A percentile compares a stretch with the other conserved stretches of the same genome.
phyloP scores from a whole-genome alignment of 2,329 filamentous ascomycete genomes.

The Xylariaceae sp. region DNA sequence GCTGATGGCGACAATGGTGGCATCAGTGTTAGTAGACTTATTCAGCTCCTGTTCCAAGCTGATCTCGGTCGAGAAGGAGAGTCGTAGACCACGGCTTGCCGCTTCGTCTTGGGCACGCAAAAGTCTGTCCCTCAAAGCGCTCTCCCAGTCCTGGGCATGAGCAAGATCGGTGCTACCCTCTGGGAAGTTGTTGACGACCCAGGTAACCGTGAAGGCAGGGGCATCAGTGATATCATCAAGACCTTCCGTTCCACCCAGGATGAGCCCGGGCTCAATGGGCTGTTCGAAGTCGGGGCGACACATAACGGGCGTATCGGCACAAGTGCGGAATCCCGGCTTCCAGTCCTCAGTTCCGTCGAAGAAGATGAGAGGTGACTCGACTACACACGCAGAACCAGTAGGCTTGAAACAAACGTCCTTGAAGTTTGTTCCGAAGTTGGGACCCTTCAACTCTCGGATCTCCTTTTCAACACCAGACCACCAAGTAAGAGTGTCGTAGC shows the following conservation, averaged over 20 bases:
- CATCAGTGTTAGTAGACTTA: slow-evolving; percentile 97
- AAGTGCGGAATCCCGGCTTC: slow-evolving; percentile 69
- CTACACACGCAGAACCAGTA: slow-evolving; percentile 80
- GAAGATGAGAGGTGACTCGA: slow-evolving; percentile 90
- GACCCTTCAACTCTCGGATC: slow-evolving; percentile 69
- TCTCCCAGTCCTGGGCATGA: slow-evolving; percentile 86
- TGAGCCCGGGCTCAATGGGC: slow-evolving; percentile 78
- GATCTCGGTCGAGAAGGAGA: slow-evolving; percentile 94
- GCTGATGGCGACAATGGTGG: slow-evolving; percentile 93
- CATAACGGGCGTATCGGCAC: slow-evolving; percentile 74
- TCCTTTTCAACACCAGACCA: slow-evolving; percentile 88
- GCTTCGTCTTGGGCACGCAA: slow-evolving; percentile 81
- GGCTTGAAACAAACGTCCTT: slow-evolving; percentile 94
- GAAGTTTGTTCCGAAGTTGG: slow-evolving; percentile 65
- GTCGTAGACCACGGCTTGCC: slow-evolving; percentile 68
- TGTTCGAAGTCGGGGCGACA: slow-evolving; percentile 89
- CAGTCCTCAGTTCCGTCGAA: slow-evolving; percentile 71
- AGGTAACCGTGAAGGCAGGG: slow-evolving; percentile 81
- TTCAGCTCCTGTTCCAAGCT: slow-evolving; percentile 94
- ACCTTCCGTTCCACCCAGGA: slow-evolving; percentile 76
- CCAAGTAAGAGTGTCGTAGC: slow-evolving; percentile 85
- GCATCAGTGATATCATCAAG: slow-evolving; percentile 67
- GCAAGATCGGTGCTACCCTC: slow-evolving; percentile 70
- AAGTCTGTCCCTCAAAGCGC: slow-evolving; percentile 70
- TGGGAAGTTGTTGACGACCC: slow-evolving; percentile 86